A percentile compares a stretch with the other conserved stretches of the same genome.
These are phyloP conservation scores for Batrachochytrium dendrobatidis DNA, from an alignment of 371 early-diverging fungal species.

Conservation along the genomic window DNA sequence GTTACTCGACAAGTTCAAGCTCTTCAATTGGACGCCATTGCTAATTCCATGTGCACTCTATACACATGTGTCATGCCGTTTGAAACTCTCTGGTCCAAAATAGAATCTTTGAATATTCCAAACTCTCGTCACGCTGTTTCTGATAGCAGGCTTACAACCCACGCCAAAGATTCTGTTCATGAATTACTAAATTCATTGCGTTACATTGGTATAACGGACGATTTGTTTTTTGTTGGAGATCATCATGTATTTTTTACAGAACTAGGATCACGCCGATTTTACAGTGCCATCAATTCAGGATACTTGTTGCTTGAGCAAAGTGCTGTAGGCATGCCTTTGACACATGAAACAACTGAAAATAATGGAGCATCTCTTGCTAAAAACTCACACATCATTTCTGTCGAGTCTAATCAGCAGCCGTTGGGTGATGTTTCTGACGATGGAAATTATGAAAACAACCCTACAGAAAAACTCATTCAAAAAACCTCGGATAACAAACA, in stretches of 20 bases:
- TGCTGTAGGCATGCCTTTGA: too few species aligned
- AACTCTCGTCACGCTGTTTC: too few species aligned
- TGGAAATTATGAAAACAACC: too few species aligned
- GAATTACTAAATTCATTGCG: not conserved
- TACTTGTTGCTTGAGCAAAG: slow-evolving; percentile 2
- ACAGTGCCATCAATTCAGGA: not conserved
- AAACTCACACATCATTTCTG: too few species aligned
- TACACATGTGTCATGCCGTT: not conserved
- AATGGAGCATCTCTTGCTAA: too few species aligned
- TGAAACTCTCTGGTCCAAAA: not conserved
- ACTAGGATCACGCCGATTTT: not conserved
- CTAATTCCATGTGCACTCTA: slow-evolving; percentile 12
- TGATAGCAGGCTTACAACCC: too few species aligned
- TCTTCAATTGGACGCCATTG: slow-evolving; percentile 46
- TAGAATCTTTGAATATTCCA: too few species aligned
- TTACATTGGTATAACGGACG: not conserved
- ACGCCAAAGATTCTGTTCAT: not conserved
- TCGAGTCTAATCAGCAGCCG: too few species aligned
- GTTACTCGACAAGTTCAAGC: slow-evolving; percentile 53
- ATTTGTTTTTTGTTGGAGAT: not conserved
- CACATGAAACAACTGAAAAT: too few species aligned
- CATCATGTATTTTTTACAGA: not conserved
- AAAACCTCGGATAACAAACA: too few species aligned
- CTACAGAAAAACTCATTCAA: too few species aligned
- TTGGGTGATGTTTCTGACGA: too few species aligned